Evolutionary conservation across 2,329 filamentous ascomycete species (phyloP).

Genomic region (Aureobasidium sp.): DNA sequence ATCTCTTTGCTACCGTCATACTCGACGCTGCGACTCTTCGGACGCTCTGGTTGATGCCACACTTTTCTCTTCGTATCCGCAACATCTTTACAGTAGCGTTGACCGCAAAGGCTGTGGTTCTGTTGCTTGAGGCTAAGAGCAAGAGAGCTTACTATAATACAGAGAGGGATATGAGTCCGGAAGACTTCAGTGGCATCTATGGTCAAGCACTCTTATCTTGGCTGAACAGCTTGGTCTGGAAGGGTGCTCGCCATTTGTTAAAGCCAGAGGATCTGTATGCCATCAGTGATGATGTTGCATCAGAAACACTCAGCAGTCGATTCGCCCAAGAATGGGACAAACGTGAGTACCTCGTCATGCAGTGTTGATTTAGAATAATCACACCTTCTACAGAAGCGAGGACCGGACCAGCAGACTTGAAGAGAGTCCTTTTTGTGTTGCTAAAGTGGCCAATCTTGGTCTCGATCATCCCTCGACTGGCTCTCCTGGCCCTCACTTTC

Average conservation of each 20-base stretch:
- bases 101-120: conserved; percentile 31
- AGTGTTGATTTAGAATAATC: not conserved
- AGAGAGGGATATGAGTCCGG: conserved; percentile 11
- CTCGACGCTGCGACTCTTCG: conserved; percentile 14
- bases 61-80: conserved; percentile 24
- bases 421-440: not conserved
- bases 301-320: not conserved
- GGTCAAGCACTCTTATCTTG: conserved; percentile 15
- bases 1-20: conserved; percentile 15
- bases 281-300: conserved; percentile 11
- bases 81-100: conserved; percentile 33
- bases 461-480: conserved; percentile 22
- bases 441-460: conserved; percentile 23
- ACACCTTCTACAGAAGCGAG: not conserved
- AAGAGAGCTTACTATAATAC: not conserved
- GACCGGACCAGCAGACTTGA: not conserved
- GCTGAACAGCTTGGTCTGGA: conserved; percentile 13
- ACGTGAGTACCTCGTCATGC: not conserved
- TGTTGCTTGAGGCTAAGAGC: conserved; percentile 36
- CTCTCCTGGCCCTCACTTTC: conserved; percentile 12
- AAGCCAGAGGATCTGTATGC: conserved; percentile 13
- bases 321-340: not conserved
- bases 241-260: conserved; percentile 7
- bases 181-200: conserved; percentile 14
- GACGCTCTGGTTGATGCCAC: conserved; percentile 27